These are phyloP conservation scores for Aspergillus panamensis DNA, from an alignment of 495 filamentous ascomycete species.

Conservation along the genomic window DNA sequence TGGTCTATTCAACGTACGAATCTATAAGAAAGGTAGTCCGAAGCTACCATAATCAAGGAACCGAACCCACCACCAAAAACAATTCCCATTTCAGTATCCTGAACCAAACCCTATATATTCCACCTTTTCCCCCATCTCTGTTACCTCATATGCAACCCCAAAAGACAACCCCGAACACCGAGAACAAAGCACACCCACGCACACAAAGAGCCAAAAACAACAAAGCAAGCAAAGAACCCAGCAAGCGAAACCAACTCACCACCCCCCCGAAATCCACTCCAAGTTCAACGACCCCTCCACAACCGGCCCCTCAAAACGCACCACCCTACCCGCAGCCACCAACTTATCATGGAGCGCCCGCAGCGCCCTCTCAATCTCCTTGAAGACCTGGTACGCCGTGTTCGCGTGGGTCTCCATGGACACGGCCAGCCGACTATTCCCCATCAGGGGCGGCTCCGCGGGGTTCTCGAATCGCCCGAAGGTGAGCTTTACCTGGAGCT, in stretches of 20 bases:
- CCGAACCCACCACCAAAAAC: background rate
- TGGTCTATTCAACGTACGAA: conserved; percentile 1
- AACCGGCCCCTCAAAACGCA: background rate
- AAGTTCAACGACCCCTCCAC: background rate
- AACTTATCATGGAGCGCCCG: background rate
- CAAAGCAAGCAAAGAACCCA: background rate
- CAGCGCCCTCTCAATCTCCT: background rate
- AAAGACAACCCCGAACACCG: too few relatives aligned
- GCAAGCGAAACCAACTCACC: background rate
- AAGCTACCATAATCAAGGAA: background rate
- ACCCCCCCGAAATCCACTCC: background rate
- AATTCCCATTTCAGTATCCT: background rate
- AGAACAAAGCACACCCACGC: too few relatives aligned
- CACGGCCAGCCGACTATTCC: background rate
- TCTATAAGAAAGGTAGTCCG: background rate
- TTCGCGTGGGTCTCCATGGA: background rate
- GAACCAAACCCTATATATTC: background rate
- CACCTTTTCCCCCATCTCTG: background rate
- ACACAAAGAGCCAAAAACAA: too few relatives aligned
- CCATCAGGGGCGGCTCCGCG: background rate
- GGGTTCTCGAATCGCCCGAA: background rate
- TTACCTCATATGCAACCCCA: too few relatives aligned
- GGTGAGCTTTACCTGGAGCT: background rate
- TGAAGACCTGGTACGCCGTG: background rate
- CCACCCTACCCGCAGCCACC: background rate